Conservation (phyloP, 2,329 filamentous ascomycete genomes). For the Thyridium curvatum region DNA sequence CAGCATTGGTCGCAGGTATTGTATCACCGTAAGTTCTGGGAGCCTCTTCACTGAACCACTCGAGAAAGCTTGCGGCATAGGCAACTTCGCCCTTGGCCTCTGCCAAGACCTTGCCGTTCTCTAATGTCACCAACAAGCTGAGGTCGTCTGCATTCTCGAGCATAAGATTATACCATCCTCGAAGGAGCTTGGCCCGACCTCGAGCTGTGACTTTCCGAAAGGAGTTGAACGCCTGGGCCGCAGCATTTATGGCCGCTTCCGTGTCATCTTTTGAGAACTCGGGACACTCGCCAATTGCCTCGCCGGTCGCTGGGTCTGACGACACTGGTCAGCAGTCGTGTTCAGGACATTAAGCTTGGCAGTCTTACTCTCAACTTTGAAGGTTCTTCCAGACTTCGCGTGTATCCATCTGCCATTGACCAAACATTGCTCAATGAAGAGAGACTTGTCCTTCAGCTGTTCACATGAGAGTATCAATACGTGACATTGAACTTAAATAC, state of each 20-base stretch:
- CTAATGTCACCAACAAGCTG: conserved; percentile 78
- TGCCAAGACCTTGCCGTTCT: conserved; percentile 79
- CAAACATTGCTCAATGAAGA: no score
- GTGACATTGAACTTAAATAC: no score
- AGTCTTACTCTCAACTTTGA: conserved; percentile 67
- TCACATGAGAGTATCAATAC: no score
- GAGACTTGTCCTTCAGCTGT: no score
- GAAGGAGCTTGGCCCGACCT: conserved; percentile 66
- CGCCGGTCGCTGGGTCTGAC: conserved; percentile 74
- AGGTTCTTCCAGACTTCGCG: conserved; percentile 83
- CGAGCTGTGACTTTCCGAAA: conserved; percentile 70
- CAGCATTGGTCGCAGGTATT: conserved; percentile 62
- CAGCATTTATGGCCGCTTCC: conserved; percentile 76
- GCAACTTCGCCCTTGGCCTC: conserved; percentile 67
- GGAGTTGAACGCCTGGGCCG: conserved; percentile 64
- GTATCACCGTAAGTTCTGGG: conserved; percentile 68
- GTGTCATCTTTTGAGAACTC: conserved; percentile 79
- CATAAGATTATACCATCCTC: conserved; percentile 78
- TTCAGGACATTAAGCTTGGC: neutral
- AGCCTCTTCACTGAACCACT: conserved; percentile 79
- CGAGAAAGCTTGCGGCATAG: conserved; percentile 70
- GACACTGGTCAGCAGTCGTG: conserved; percentile 1
- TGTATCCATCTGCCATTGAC: conserved; percentile 82
- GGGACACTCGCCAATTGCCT: conserved; percentile 74
- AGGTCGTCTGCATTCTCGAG: conserved; percentile 74